Evolutionary conservation across 495 filamentous ascomycete species (phyloP).

Genomic region (Penicillium silybi): DNA sequence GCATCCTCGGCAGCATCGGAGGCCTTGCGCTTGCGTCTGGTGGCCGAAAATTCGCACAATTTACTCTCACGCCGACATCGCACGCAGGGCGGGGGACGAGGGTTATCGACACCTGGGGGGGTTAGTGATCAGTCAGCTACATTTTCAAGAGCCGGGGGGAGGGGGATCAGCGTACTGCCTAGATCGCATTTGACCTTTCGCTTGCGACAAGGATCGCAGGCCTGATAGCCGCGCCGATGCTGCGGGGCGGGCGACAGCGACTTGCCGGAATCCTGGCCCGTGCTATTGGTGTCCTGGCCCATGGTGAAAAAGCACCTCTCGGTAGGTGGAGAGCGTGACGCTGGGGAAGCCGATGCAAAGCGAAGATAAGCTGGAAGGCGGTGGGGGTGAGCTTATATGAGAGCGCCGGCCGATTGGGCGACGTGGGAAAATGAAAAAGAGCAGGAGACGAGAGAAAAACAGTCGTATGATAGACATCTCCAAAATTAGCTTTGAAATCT

Average conservation of each 20-base stretch:
- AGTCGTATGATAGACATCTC: background rate
- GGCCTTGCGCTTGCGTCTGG: slow-evolving; percentile 82
- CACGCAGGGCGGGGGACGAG: slow-evolving; percentile 89
- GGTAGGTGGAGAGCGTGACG: slow-evolving; percentile 23
- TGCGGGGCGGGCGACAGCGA: slow-evolving; percentile 39
- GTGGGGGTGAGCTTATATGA: slow-evolving; percentile 28
- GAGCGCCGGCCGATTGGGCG: slow-evolving; percentile 20
- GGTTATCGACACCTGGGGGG: slow-evolving; percentile 70
- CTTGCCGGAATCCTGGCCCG: slow-evolving; percentile 18
- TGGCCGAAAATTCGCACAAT: slow-evolving; percentile 96
- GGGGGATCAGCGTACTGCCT: slow-evolving; percentile 52
- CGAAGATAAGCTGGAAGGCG: slow-evolving; percentile 40
- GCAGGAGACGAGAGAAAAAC: background rate
- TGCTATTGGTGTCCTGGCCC: slow-evolving; percentile 26
- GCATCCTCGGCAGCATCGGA: slow-evolving; percentile 57
- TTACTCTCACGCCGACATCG: slow-evolving; percentile 90
- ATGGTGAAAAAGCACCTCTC: slow-evolving; percentile 15
- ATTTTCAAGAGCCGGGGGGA: background rate
- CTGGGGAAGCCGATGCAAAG: slow-evolving; percentile 46
- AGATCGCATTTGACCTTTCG: slow-evolving; percentile 93
- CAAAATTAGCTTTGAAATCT: background rate
- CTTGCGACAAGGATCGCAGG: slow-evolving; percentile 85
- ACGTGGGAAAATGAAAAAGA: background rate
- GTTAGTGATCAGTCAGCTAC: slow-evolving; percentile 11
- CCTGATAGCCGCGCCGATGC: slow-evolving; percentile 76